Evolutionary conservation across 192 early-diverging fungal genomes (phyloP).

Genomic region (Coemansia sp.): DNA sequence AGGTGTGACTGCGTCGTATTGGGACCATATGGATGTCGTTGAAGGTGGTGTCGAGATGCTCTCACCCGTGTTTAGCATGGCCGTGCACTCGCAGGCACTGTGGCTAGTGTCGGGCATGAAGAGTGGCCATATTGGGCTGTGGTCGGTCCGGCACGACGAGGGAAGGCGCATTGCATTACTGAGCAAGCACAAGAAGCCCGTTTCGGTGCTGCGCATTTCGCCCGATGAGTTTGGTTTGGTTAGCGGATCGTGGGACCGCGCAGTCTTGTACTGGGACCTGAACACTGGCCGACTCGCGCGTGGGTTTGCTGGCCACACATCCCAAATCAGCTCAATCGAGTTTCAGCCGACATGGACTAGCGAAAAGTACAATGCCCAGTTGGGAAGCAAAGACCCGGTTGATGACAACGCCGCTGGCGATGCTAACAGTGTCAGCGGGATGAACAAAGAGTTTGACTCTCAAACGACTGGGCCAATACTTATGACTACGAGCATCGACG

Average conservation of each 20-base stretch:
- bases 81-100: conserved; percentile 87
- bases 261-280: conserved; percentile 77
- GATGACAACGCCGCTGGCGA: background rate
- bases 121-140: conserved; percentile 83
- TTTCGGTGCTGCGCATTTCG: conserved; percentile 76
- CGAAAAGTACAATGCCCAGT: background rate
- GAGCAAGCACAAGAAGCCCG: conserved; percentile 74
- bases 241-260: conserved; percentile 96
- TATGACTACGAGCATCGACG: conserved; percentile 74
- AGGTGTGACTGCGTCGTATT: conserved; percentile 47
- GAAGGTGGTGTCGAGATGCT: conserved; percentile 55
- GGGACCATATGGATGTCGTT: conserved; percentile 41
- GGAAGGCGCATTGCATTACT: conserved; percentile 83
- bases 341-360: conserved; percentile 61
- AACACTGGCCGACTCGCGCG: conserved; percentile 71
- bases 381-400: background rate
- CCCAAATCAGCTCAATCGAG: conserved; percentile 75
- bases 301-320: conserved; percentile 68
- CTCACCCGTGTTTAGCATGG: conserved; percentile 90
- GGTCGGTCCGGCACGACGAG: conserved; percentile 90
- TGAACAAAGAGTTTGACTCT: conserved; percentile 1
- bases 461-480: conserved; percentile 42
- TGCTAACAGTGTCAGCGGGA: background rate
- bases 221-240: conserved; percentile 79
- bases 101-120: conserved; percentile 77